These are phyloP conservation scores for Coemansia sp. DNA, from an alignment of 192 early-diverging fungal species.

Conservation along the genomic window DNA sequence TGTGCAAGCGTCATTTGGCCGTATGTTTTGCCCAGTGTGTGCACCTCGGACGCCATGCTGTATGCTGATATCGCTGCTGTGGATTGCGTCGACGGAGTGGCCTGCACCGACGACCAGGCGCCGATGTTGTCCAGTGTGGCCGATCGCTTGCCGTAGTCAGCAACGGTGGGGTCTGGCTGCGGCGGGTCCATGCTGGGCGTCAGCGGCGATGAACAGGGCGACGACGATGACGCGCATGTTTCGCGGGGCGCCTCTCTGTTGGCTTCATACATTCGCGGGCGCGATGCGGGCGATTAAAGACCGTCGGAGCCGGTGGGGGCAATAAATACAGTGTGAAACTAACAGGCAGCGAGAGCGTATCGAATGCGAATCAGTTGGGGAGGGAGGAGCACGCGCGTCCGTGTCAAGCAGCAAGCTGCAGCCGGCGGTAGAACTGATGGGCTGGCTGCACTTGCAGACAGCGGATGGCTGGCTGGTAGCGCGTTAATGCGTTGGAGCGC, in stretches of 20 bases:
- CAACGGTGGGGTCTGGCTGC: constrained; percentile 22
- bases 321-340: not conserved
- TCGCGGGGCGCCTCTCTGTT: constrained; percentile 25
- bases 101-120: constrained; percentile 41
- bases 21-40: constrained; percentile 27
- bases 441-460: constrained; percentile 1
- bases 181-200: constrained; percentile 26
- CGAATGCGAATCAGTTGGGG: not conserved
- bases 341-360: too few relatives aligned
- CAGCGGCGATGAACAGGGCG: constrained; percentile 29
- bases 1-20: constrained; percentile 17
- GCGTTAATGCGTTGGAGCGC: too few relatives aligned
- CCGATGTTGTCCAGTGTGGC: constrained; percentile 40
- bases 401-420: too few relatives aligned
- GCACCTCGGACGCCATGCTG: constrained; percentile 8
- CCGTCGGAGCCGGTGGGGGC: not conserved
- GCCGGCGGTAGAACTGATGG: not conserved
- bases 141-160: constrained; percentile 19
- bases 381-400: too few relatives aligned
- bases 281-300: not conserved
- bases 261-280: constrained; percentile 29
- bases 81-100: constrained; percentile 8
- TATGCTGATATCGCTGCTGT: constrained; percentile 2
- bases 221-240: constrained; percentile 29
- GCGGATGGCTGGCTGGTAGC: not conserved